phyloP scores from a whole-genome alignment of 306 rosid species.

The Prosopis cineraria region DNA sequence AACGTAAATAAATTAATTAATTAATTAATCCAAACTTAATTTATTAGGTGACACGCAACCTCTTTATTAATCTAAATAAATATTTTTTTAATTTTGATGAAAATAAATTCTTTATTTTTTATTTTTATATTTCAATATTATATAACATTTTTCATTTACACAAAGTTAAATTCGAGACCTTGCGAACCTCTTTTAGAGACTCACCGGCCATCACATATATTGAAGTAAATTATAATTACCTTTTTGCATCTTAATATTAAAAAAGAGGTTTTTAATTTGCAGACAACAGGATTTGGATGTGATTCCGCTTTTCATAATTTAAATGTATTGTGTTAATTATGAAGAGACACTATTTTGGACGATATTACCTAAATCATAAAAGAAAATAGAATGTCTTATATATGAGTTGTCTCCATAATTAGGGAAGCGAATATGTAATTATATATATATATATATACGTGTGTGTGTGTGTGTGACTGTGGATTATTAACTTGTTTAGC shows the following conservation, averaged over 20 bases:
- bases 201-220: too few species aligned
- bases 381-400: background rate
- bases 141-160: too few species aligned
- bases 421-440: background rate
- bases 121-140: too few species aligned
- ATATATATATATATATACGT: too few species aligned
- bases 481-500: background rate
- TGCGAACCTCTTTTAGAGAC: too few species aligned
- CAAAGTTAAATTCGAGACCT: too few species aligned
- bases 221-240: background rate
- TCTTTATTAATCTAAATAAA: too few species aligned
- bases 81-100: too few species aligned
- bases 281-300: background rate
- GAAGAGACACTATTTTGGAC: conserved; percentile 1
- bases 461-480: too few species aligned
- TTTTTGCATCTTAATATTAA: background rate
- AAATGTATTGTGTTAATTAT: background rate
- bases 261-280: background rate
- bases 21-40: background rate
- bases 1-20: background rate
- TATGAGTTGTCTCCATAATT: conserved; percentile 3
- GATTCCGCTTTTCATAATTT: background rate
- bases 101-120: too few species aligned
- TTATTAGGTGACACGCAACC: background rate
- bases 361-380: background rate